Conservation (phyloP, 805 yeast species). For the Yamadazyma takamatsuzukensis region DNA sequence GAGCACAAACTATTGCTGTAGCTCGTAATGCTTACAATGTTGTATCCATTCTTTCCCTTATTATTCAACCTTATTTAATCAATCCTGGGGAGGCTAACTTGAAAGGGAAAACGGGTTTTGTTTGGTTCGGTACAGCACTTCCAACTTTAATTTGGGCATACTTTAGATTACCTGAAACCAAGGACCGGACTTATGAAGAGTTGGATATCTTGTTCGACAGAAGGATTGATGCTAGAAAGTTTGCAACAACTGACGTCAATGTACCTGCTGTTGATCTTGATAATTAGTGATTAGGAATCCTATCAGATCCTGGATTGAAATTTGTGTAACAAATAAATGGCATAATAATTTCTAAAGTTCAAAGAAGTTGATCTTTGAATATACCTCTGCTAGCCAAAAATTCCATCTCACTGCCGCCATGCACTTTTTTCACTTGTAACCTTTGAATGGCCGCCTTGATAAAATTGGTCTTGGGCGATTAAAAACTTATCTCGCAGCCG, state of each 20-base stretch:
- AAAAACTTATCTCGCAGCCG: too few species aligned
- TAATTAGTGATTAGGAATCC: not conserved
- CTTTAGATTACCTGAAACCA: conserved; percentile 34
- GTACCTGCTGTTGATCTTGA: conserved; percentile 3
- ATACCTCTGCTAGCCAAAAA: too few species aligned
- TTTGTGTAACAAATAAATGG: too few species aligned
- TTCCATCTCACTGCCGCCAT: too few species aligned
- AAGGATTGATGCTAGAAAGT: conserved; percentile 14
- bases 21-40: conserved; percentile 23
- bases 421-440: too few species aligned
- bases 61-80: conserved; percentile 46
- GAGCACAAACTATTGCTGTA: conserved; percentile 37
- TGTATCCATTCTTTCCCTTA: conserved; percentile 27
- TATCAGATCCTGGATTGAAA: too few species aligned
- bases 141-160: conserved; percentile 15
- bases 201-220: conserved; percentile 30
- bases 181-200: conserved; percentile 33
- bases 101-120: conserved; percentile 47
- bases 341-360: too few species aligned
- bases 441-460: too few species aligned
- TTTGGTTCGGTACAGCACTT: conserved; percentile 37
- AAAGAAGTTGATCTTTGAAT: too few species aligned
- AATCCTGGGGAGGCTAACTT: conserved; percentile 44
- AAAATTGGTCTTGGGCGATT: too few species aligned
- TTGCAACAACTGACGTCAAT: conserved; percentile 11